Base-by-base conservation (phyloP, 1,284 basidiomycete genomes). In the Malassezia globosa region DNA sequence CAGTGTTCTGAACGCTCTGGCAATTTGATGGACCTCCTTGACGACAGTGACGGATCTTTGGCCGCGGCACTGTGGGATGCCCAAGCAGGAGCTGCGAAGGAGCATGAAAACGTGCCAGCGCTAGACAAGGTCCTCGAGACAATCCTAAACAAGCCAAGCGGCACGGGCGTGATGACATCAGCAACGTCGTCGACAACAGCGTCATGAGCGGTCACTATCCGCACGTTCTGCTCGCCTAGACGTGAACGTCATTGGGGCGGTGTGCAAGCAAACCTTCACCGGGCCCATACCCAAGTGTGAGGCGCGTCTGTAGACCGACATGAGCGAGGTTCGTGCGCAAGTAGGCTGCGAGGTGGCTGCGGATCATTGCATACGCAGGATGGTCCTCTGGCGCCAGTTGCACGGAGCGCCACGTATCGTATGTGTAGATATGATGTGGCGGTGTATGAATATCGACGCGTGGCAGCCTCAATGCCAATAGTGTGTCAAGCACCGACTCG, bases 321-420 rank as follows among this genome's bases (percentile, higher is more conserved):
- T 16, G 18, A 6, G 40, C 37, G 14, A 59, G 43, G 7, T 45
- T 25, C 11, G 34, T 33, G 11, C 58, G 44, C 19, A 59, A 36
- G 37, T 47, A 22, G 11, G 45, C 46, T n/a, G 51, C 41, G 16
- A 59, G 40, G 27, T 33, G 39, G 27, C 52, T 55, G 34, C 56
- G 52, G n/a, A 48, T 19, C 1, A 35, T 13, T 16, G 53, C 42
- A 27, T 46, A 46, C 22, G 34, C 8, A 14, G 29, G 29, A 7
- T 26, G 24, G n/a, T 58, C 56, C 7, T 23, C 27, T 7, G 31
- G 16, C 10, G 29, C 33, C 21, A 49, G 34, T 4, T 2, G 11
- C n/a, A n/a, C n/a, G n/a, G n/a, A n/a, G n/a, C n/a, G n/a, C n/a
- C n/a, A n/a, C n/a, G n/a, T n/a, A n/a, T n/a, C n/a, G n/a, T n/a